phyloP scores from a whole-genome alignment of 345 rosid genomes.

The Reutealis trisperma region DNA sequence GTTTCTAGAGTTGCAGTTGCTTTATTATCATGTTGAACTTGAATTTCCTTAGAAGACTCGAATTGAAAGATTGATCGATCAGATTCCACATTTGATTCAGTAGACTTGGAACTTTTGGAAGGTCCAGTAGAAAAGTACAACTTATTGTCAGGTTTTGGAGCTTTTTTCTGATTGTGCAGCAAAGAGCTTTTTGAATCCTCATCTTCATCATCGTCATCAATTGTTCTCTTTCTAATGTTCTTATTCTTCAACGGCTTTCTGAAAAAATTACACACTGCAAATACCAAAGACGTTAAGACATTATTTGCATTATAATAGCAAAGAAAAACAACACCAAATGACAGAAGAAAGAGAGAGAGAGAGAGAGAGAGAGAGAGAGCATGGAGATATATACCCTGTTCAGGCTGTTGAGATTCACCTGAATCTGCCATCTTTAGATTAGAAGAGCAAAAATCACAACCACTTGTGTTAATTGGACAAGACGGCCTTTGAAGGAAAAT shows the following conservation, averaged over 20 bases:
- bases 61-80: conserved; percentile 54
- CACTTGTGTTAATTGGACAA: not conserved
- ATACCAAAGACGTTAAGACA: conserved; percentile 29
- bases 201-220: conserved; percentile 55
- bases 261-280: conserved; percentile 74
- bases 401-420: conserved; percentile 42
- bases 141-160: conserved; percentile 54
- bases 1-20: conserved; percentile 89
- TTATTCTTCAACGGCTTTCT: conserved; percentile 67
- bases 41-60: conserved; percentile 86
- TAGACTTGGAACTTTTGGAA: conserved; percentile 38
- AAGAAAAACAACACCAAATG: not conserved
- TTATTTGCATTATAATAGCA: not conserved
- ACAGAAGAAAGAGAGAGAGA: not conserved
- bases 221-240: conserved; percentile 68
- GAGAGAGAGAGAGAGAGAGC: not conserved
- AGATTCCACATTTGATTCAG: conserved; percentile 36
- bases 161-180: conserved; percentile 52
- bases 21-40: conserved; percentile 74
- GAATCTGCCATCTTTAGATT: conserved; percentile 45
- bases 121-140: conserved; percentile 67
- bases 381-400: conserved; percentile 35
- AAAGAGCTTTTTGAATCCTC: conserved; percentile 50
- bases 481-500: not conserved
- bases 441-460: not conserved